Evolutionary conservation across 768 basidiomycete genomes (phyloP).

Genomic region (Mycena polygramma): DNA sequence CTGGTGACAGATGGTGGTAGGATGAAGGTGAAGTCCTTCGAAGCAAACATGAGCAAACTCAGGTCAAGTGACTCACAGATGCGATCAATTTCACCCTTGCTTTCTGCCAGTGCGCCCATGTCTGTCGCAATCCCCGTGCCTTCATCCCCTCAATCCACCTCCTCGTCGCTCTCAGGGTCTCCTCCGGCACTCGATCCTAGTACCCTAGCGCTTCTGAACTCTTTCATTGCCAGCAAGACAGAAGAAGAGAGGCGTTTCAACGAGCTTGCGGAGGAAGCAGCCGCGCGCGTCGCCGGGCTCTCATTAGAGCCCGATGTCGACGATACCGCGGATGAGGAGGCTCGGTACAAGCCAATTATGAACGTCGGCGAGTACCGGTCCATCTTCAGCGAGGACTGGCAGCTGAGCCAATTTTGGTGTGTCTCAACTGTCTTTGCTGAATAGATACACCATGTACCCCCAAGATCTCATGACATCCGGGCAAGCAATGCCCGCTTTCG

Average conservation of each 20-base stretch:
- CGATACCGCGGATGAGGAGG: conserved; percentile 24
- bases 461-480: neutral
- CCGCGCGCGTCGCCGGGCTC: conserved; percentile 51
- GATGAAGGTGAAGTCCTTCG: too few species aligned
- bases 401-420: conserved; percentile 66
- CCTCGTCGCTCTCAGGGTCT: conserved; percentile 48
- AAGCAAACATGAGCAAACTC: too few species aligned
- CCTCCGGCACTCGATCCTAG: conserved; percentile 52
- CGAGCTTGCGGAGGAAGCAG: conserved; percentile 52
- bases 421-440: conserved; percentile 36
- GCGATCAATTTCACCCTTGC: conserved; percentile 4
- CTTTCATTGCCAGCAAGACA: conserved; percentile 54
- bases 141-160: conserved; percentile 34
- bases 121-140: conserved; percentile 41
- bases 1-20: too few species aligned
- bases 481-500: conserved; percentile 21
- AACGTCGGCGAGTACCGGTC: conserved; percentile 58
- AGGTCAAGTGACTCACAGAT: neutral
- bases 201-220: conserved; percentile 57
- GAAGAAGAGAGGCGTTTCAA: conserved; percentile 59
- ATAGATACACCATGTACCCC: conserved; percentile 1
- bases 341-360: conserved; percentile 50
- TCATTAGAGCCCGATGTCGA: conserved; percentile 43
- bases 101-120: conserved; percentile 20
- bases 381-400: conserved; percentile 64